Conservation (phyloP, 2,329 filamentous ascomycete genomes). For the Pseudogymnoascus verrucosus region DNA sequence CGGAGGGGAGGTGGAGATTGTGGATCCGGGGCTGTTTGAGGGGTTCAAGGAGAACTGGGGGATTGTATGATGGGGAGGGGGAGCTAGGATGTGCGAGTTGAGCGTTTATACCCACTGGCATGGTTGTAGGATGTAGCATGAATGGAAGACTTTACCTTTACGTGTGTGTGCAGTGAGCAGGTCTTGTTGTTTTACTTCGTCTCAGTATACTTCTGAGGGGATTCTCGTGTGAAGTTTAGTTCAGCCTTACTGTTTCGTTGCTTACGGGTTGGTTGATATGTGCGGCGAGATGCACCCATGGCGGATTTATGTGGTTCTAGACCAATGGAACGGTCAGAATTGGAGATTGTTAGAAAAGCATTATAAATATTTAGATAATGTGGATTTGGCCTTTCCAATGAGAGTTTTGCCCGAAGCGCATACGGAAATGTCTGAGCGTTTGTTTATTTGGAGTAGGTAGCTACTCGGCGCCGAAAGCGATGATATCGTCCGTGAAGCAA, state of each 20-base stretch:
- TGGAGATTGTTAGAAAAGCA: not conserved
- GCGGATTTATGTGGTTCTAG: not conserved
- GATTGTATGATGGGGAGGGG: slow-evolving; percentile 15
- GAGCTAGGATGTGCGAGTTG: slow-evolving; percentile 16
- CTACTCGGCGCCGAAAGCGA: not conserved
- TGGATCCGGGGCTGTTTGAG: slow-evolving; percentile 25
- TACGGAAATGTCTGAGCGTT: not conserved
- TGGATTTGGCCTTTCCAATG: not conserved
- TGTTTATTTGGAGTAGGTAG: not conserved
- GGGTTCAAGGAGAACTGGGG: slow-evolving; percentile 24
- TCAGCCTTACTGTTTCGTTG: no score
- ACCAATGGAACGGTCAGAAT: not conserved
- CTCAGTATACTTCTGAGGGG: not conserved
- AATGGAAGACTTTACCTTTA: not conserved
- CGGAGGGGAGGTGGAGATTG: slow-evolving; percentile 25
- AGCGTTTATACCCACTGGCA: slow-evolving; percentile 7
- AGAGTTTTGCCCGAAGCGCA: not conserved
- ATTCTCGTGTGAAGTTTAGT: not conserved
- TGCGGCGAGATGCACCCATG: not conserved
- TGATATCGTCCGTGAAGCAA: not conserved
- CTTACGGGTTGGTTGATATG: not conserved
- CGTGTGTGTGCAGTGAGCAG: not conserved
- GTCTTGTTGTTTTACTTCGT: not conserved
- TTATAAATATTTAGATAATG: not conserved
- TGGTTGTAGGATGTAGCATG: slow-evolving; percentile 1